Percentiles rank a stretch among this genome's conserved stretches.
Conservation (phyloP, 306 rosid species). For the Quercus alba region DNA sequence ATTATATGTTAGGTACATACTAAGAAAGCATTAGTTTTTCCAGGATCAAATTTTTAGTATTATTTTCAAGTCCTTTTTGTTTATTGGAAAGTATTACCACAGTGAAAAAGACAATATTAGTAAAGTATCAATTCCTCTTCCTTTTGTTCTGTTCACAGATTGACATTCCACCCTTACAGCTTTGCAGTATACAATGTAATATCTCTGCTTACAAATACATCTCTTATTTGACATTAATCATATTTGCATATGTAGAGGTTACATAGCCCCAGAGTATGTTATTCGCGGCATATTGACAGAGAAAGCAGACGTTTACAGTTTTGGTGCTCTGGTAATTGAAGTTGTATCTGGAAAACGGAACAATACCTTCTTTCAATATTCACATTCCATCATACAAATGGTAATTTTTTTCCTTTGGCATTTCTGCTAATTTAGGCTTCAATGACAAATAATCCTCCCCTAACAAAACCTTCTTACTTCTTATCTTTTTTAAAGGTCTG, state of each 20-base stretch:
- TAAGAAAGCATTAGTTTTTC: neutral
- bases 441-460: neutral
- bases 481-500: conserved; percentile 29
- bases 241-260: conserved; percentile 43
- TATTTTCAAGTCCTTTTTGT: neutral
- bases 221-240: neutral
- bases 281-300: conserved; percentile 59
- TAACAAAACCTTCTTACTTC: neutral
- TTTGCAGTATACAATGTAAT: neutral
- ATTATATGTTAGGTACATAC: neutral
- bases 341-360: conserved; percentile 54
- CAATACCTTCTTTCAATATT: conserved; percentile 21
- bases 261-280: conserved; percentile 79
- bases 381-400: conserved; percentile 33
- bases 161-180: neutral
- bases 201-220: neutral
- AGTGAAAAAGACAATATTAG: neutral
- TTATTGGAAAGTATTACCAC: neutral
- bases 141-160: neutral
- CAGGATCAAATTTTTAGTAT: neutral
- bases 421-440: neutral
- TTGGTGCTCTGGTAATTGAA: conserved; percentile 64
- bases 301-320: conserved; percentile 78
- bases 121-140: neutral
- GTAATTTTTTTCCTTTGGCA: conserved; percentile 6